These are phyloP conservation scores for Ettlia oleoabundans DNA, from an alignment of 139 green algal species.

Conservation along the genomic window DNA sequence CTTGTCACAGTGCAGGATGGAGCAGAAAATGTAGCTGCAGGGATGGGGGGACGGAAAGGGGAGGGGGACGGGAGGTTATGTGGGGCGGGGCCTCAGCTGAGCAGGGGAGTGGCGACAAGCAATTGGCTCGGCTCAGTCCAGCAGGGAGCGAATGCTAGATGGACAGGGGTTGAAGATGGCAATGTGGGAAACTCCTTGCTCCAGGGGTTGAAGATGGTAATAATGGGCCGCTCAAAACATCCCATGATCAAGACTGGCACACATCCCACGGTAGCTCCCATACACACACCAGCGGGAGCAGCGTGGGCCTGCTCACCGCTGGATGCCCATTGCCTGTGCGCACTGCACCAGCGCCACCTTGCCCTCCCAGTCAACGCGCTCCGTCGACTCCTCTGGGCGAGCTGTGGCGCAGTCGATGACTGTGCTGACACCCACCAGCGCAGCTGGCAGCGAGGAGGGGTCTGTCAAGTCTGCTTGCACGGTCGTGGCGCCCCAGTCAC, in stretches of 20 bases:
- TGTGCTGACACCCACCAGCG: constrained; percentile 94
- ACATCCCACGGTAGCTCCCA: too few species aligned
- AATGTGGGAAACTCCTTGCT: too few species aligned
- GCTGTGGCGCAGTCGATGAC: constrained; percentile 98
- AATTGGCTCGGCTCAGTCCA: too few species aligned
- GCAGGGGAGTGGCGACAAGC: too few species aligned
- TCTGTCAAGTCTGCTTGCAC: constrained; percentile 96
- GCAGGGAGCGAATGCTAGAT: too few species aligned
- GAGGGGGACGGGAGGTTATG: background rate
- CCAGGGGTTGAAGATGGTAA: too few species aligned
- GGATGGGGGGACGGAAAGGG: background rate
- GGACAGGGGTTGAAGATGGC: too few species aligned
- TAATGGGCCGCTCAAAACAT: too few species aligned
- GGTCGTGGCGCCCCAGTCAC: constrained; percentile 97
- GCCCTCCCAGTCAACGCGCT: constrained; percentile 94
- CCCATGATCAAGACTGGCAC: too few species aligned
- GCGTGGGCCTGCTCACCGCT: constrained; percentile 51
- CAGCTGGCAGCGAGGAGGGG: constrained; percentile 90
- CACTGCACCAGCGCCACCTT: constrained; percentile 98
- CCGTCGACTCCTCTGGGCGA: constrained; percentile 92
- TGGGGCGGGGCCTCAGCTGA: too few species aligned
- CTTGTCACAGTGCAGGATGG: constrained; percentile 95
- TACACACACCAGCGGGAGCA: background rate
- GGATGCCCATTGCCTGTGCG: constrained; percentile 97
- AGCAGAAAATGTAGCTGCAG: constrained; percentile 95